These are phyloP conservation scores for Takakia lepidozioides DNA, from an alignment of 225 moss, liverwort and hornwort species.

Conservation along the genomic window DNA sequence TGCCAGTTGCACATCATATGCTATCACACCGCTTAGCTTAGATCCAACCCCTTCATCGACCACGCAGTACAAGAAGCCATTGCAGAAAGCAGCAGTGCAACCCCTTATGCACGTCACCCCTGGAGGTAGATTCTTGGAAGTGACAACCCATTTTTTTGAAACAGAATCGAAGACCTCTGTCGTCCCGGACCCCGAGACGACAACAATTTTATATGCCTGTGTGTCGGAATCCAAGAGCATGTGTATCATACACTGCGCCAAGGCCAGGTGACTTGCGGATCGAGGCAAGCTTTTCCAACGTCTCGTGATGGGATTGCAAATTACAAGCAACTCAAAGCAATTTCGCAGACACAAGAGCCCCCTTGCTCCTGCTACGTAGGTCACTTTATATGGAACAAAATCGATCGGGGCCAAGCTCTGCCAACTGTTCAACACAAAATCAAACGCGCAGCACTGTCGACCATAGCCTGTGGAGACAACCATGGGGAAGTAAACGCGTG, in stretches of 20 bases:
- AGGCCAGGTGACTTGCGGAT: constrained; percentile 16
- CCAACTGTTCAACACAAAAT: constrained; percentile 23
- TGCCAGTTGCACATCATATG: constrained; percentile 31
- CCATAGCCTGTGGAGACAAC: constrained; percentile 39
- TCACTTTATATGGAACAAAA: constrained; percentile 41
- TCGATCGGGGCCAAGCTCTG: constrained; percentile 25
- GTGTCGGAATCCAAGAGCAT: constrained; percentile 19
- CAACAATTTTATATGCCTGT: constrained; percentile 26
- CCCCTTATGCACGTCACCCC: constrained; percentile 27
- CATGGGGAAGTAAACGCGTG: constrained; percentile 23
- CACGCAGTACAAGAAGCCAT: constrained; percentile 38
- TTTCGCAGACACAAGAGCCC: constrained; percentile 32
- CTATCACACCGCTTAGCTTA: constrained; percentile 37
- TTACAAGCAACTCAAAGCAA: constrained; percentile 35
- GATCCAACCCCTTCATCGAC: constrained; percentile 34
- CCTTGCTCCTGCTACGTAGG: constrained; percentile 16
- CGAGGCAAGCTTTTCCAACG: constrained; percentile 36
- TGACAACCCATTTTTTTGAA: constrained; percentile 9
- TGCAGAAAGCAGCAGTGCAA: constrained; percentile 24
- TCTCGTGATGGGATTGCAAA: constrained; percentile 39
- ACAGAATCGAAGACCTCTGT: constrained; percentile 26
- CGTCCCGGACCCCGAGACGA: constrained; percentile 14
- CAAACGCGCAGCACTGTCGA: constrained; percentile 29
- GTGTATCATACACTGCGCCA: constrained; percentile 32
- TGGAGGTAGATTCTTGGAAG: constrained; percentile 14